Evolutionary conservation across 345 rosid species (phyloP), one percentile per base, ranked within the genome.

Genomic region (Hevea brasiliensis): DNA sequence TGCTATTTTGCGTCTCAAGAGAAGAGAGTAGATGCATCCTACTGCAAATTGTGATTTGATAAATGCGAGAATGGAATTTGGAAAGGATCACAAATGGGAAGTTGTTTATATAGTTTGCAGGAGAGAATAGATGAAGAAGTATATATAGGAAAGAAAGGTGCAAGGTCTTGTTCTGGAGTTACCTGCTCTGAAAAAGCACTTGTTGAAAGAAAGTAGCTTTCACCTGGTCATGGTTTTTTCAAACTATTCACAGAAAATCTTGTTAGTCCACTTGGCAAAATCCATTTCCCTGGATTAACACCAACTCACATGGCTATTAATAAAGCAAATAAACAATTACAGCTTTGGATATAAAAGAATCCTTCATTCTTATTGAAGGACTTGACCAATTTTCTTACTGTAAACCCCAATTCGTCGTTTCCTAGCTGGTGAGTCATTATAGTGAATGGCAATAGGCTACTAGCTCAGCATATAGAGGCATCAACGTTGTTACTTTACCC

Each of bases 221-320:
- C 27, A 27, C 18, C 37, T 23, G 68, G 20, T n/a, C 37, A 1
- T 59, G 26, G 29, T 13, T 47, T 24, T 44, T 6, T 61, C 10
- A 64, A 32, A 32, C 37, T 4, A 42, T 64, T 65, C 54, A 14
- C 4, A 23, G 53, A 64, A 59, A 23, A 61, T 72, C 73, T 56
- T 32, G 41, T 29, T 51, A 55, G 21, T n/a, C 65, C 82, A 70
- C 75, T 13, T 62, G 79, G 77, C 67, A 41, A 67, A 62, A 75
- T 29, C 58, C 15, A 32, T 32, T 32, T n/a, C n/a, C n/a, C n/a
- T n/a, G n/a, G n/a, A n/a, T n/a, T 2, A 32, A 32, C 37, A 32
- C 37, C 37, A 32, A 32, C 3, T 1, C 37, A 1, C 37, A 44
- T 60, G 55, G 20, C 55, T 50, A 6, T 17, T 15, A 50, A 7